Conservation (phyloP, 495 filamentous ascomycete genomes). For the Penicillium psychrofluorescens region DNA sequence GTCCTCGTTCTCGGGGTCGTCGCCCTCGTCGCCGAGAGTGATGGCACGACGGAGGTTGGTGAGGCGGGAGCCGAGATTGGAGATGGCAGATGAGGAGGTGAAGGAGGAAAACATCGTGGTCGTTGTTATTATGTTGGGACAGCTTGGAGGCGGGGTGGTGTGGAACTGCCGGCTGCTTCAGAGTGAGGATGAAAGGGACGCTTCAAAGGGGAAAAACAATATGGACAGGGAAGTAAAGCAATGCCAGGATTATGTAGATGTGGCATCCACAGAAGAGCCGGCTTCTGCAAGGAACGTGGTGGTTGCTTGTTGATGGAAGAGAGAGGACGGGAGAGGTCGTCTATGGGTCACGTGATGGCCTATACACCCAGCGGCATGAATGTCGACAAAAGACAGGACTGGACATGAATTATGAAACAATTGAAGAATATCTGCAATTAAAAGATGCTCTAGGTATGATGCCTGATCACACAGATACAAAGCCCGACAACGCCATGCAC, state of each 20-base stretch:
- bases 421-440: neutral
- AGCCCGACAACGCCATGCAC: slow-evolving; percentile 36
- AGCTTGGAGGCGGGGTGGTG: slow-evolving; percentile 18
- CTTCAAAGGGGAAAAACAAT: no score
- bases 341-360: neutral
- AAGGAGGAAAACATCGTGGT: slow-evolving; percentile 63
- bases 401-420: neutral
- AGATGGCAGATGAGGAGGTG: slow-evolving; percentile 58
- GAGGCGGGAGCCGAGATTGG: slow-evolving; percentile 71
- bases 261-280: slow-evolving; percentile 13
- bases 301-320: no score
- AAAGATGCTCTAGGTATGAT: slow-evolving; percentile 32
- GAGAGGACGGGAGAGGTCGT: neutral
- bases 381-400: neutral
- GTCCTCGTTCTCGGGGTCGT: slow-evolving; percentile 76
- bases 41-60: slow-evolving; percentile 73
- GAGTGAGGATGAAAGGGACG: no score
- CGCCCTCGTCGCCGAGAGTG: slow-evolving; percentile 73
- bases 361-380: neutral
- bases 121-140: slow-evolving; percentile 49
- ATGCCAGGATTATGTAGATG: neutral
- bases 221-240: neutral
- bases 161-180: neutral
- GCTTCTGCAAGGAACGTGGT: slow-evolving; percentile 5
- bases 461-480: slow-evolving; percentile 23